A percentile compares a stretch with the other conserved stretches of the same genome.
Conservation (phyloP, 2,329 filamentous ascomycete species). For the Phaeosphaeriaceae sp. region DNA sequence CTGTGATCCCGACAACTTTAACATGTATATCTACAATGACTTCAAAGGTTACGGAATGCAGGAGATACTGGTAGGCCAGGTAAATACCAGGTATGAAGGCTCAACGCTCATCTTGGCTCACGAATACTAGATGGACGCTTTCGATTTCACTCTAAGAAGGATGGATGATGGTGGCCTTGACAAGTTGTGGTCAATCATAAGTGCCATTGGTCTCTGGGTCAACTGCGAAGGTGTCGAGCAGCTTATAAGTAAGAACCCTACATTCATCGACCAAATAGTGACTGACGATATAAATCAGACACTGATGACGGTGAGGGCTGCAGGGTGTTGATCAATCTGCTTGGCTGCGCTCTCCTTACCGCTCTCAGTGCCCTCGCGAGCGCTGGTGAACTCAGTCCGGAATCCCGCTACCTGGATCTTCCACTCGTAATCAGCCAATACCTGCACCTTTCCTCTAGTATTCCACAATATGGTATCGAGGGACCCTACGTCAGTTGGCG, state of each 20-base stretch:
- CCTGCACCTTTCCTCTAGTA: conserved; percentile 13
- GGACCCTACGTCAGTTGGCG: conserved; percentile 19
- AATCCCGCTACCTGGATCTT: conserved; percentile 26
- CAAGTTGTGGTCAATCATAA: too few relatives aligned
- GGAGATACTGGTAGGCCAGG: conserved; percentile 19
- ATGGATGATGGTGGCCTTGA: too few relatives aligned
- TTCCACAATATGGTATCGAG: conserved; percentile 24
- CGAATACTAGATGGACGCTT: not conserved
- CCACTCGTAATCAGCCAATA: conserved; percentile 24
- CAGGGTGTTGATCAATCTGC: too few relatives aligned
- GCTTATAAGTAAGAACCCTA: not conserved
- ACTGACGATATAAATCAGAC: too few relatives aligned
- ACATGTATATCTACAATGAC: conserved; percentile 22
- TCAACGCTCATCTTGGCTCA: not conserved
- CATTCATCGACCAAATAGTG: not conserved
- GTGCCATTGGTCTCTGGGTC: conserved; percentile 10
- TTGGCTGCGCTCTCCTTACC: too few relatives aligned
- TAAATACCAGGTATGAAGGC: conserved; percentile 2
- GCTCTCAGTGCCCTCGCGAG: conserved; percentile 15
- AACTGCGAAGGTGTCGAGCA: conserved; percentile 1
- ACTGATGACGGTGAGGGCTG: too few relatives aligned
- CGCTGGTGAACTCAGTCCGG: conserved; percentile 21
- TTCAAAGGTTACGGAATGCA: conserved; percentile 18
- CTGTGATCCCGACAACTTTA: conserved; percentile 20
- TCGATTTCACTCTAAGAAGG: not conserved